phyloP scores from a whole-genome alignment of 73 alveolate genomes.

The Tetrahymena elliotti region DNA sequence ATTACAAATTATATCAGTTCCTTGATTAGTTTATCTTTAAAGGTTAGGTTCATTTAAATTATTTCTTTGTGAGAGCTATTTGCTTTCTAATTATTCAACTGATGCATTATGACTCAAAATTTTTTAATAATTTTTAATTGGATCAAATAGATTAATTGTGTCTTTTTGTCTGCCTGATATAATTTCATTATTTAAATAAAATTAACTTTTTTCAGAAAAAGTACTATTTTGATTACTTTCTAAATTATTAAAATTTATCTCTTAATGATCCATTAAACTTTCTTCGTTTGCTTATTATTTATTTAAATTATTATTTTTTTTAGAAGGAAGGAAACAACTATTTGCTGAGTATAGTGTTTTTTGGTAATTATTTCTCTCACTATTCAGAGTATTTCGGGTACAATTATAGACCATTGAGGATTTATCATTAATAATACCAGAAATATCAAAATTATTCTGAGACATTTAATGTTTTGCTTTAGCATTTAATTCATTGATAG shows the following conservation, averaged over 20 bases:
- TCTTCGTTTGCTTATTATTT: neutral
- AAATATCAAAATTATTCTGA: neutral
- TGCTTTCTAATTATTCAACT: neutral
- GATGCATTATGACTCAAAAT: neutral
- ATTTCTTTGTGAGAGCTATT: neutral
- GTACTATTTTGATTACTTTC: neutral
- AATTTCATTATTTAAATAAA: neutral
- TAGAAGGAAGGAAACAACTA: neutral
- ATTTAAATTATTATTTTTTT: too few relatives aligned
- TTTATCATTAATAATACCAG: neutral
- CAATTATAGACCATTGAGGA: neutral
- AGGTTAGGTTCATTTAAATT: neutral
- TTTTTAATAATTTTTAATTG: too few relatives aligned
- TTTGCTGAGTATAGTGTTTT: neutral
- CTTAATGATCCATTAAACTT: too few relatives aligned
- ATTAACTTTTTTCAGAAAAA: neutral
- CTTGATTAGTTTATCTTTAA: too few relatives aligned
- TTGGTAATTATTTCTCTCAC: neutral
- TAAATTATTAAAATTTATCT: neutral
- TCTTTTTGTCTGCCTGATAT: neutral
- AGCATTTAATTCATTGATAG: neutral
- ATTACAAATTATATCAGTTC: neutral
- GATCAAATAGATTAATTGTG: neutral
- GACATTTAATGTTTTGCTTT: neutral
- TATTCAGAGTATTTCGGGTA: neutral